Conservation (phyloP, 352 stramenopile genomes). For the Phytophthora megakarya region DNA sequence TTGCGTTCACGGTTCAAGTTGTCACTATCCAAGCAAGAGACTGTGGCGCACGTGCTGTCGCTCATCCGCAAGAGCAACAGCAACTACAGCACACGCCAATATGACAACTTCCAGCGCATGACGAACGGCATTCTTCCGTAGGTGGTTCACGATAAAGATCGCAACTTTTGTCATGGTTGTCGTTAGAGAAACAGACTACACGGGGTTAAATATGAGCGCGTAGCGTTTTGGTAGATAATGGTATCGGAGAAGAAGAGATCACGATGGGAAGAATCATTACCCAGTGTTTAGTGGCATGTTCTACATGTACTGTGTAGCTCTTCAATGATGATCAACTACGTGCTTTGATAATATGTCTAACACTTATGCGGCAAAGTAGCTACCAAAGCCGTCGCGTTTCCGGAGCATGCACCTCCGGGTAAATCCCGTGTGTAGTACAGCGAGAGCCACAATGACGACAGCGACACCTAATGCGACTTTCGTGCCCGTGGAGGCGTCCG, state of each 20-base stretch:
- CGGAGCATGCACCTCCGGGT: slow-evolving; percentile 76
- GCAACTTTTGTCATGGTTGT: slow-evolving; percentile 14
- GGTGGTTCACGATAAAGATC: slow-evolving; percentile 13
- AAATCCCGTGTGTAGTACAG: slow-evolving; percentile 68
- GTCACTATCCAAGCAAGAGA: slow-evolving; percentile 86
- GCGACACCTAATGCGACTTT: slow-evolving; percentile 57
- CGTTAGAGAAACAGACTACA: slow-evolving; percentile 7
- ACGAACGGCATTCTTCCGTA: slow-evolving; percentile 93
- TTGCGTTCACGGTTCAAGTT: slow-evolving; percentile 90
- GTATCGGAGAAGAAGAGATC: slow-evolving; percentile 1
- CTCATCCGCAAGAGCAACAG: slow-evolving; percentile 93
- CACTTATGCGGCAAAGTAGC: slow-evolving; percentile 43
- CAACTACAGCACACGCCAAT: slow-evolving; percentile 93
- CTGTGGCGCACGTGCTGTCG: slow-evolving; percentile 89
- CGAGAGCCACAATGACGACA: slow-evolving; percentile 53
- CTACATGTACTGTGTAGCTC: not conserved
- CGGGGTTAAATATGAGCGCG: slow-evolving; percentile 1
- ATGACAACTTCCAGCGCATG: slow-evolving; percentile 95
- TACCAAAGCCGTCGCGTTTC: slow-evolving; percentile 42
- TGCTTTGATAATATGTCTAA: slow-evolving; percentile 16
- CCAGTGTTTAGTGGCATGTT: not conserved
- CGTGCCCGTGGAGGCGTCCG: slow-evolving; percentile 60
- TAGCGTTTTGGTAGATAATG: slow-evolving; percentile 22
- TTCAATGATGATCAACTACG: slow-evolving; percentile 2
- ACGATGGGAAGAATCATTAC: slow-evolving; percentile 11